Conservation (phyloP, 805 yeast species). For the Cyberlindnera mycetangii region DNA sequence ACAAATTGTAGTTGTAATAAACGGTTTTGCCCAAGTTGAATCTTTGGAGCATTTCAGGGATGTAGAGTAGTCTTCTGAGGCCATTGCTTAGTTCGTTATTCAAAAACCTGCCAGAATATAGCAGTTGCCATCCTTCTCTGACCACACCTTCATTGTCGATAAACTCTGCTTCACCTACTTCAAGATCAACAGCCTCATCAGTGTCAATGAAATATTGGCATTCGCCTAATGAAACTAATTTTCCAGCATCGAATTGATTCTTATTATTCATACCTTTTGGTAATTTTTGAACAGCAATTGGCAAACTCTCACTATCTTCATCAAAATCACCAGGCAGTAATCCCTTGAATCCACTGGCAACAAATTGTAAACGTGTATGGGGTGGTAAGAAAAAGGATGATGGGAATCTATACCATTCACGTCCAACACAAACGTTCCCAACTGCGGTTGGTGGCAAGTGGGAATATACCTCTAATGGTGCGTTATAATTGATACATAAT, state of each 20-base stretch:
- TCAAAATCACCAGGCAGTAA: slow-evolving; percentile 83
- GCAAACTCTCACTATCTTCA: slow-evolving; percentile 37
- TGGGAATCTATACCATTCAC: slow-evolving; percentile 95
- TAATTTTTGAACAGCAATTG: slow-evolving; percentile 39
- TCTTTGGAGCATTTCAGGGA: slow-evolving; percentile 38
- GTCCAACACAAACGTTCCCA: slow-evolving; percentile 77
- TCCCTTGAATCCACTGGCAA: slow-evolving; percentile 79
- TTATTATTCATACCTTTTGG: slow-evolving; percentile 74
- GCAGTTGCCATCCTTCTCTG: slow-evolving; percentile 42
- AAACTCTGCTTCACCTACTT: slow-evolving; percentile 38
- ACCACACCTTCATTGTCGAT: slow-evolving; percentile 11
- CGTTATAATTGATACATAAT: slow-evolving; percentile 62
- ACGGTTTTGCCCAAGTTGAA: slow-evolving; percentile 36
- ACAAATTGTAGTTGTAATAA: slow-evolving; percentile 51
- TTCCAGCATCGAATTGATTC: slow-evolving; percentile 61
- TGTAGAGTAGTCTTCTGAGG: slow-evolving; percentile 49
- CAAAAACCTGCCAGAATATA: slow-evolving; percentile 24
- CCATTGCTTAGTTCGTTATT: slow-evolving; percentile 51
- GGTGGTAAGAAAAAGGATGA: slow-evolving; percentile 78
- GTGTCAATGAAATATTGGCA: slow-evolving; percentile 78
- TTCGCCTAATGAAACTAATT: slow-evolving; percentile 42
- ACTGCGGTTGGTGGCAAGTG: slow-evolving; percentile 33
- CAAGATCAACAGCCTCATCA: slow-evolving; percentile 42
- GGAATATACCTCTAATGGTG: slow-evolving; percentile 65
- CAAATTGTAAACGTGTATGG: slow-evolving; percentile 60